Evolutionary conservation across 2,329 filamentous ascomycete species (phyloP), one percentile per base, ranked within the genome.

Genomic region (Akanthomyces uredinophilus): DNA sequence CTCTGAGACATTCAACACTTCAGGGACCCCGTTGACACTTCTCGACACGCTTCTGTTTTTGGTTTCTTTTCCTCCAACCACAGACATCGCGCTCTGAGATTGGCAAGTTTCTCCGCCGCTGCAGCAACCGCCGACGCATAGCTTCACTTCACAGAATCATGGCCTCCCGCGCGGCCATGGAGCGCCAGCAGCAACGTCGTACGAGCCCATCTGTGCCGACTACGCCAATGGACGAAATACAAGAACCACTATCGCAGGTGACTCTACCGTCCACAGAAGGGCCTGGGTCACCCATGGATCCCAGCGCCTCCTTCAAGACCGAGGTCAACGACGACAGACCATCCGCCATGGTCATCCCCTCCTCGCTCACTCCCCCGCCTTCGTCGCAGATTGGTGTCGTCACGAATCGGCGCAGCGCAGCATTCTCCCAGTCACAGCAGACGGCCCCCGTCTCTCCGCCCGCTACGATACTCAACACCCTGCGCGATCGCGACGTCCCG

Each of bases 231-330:
- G 60, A 62, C 5, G 22, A 62, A 8, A 14, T 27, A 7, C 52
- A 52, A 5, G 53, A 58, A 27, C 53, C 51, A 11, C 43, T 64
- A 8, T 84, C 83, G 18, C 83, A 85, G 64, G 75, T 79, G 41
- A 83, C 82, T 22, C 74, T 86, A n/a, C 80, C 81, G 13, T 83
- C 82, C 1, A 86, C 83, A n/a, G 82, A 85, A 68, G 77, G 75
- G 7, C 80, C 83, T 2, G 76, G 75, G 22, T 86, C 83, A 14
- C 83, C 83, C 32, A 73, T 80, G 65, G 81, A 83, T 53, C 75
- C 77, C 6, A 71, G 72, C 52, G 69, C 75, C 52, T 82, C 81
- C 0, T 83, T 84, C 70, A 80, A 77, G 67, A 79, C 78, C 4
- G 81, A 84, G 64, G 63, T 72, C 63, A 81, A 79, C 68, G 80